Evolutionary conservation across 1,284 basidiomycete species (phyloP), one percentile per base, ranked within the genome.

Genomic region (Malassezia japonica): DNA sequence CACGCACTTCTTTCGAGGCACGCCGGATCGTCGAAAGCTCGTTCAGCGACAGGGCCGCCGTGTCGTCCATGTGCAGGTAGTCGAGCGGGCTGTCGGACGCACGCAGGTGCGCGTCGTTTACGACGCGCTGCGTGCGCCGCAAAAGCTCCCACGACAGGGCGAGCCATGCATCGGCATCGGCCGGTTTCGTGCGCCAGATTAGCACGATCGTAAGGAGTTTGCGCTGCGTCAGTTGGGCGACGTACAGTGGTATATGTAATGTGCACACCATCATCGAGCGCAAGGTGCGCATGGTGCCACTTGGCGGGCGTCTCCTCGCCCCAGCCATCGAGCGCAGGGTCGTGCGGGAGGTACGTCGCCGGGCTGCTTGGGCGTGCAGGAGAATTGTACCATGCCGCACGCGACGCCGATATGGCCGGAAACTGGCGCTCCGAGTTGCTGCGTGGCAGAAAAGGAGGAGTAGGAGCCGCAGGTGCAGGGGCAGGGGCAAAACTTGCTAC

Each of bases 241-340:
- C 40, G n/a, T 42, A 42, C 40, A 5, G 42, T 44, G 3, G 42
- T 44, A 23, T 44, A 44, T 8, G 24, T 18, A 33, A 44, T 18
- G 24, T 44, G n/a, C n/a, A n/a, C n/a, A n/a, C n/a, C n/a, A n/a
- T n/a, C n/a, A 6, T 34, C 20, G n/a, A 44, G 21, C 20, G n/a
- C 10, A 4, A 29, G 10, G 4, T 28, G 15, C 20, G 37, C 46
- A 6, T 31, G 13, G 23, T 38, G 46, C 40, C 40, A 54, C 7
- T 23, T 24, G 16, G 13, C 25, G 10, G 51, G 51, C 37, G 31
- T 33, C 25, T 54, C 50, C 5, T 46, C n/a, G 38, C 50, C 50
- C 50, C 50, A 52, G 9, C 45, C 50, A 40, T 53, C 50, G 16
- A 53, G 39, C 5, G 39, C 31, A 16, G 25, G 27, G 28, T 53